phyloP scores from a whole-genome alignment of 2,329 filamentous ascomycete genomes.

The Emmonsiellopsis sp. region DNA sequence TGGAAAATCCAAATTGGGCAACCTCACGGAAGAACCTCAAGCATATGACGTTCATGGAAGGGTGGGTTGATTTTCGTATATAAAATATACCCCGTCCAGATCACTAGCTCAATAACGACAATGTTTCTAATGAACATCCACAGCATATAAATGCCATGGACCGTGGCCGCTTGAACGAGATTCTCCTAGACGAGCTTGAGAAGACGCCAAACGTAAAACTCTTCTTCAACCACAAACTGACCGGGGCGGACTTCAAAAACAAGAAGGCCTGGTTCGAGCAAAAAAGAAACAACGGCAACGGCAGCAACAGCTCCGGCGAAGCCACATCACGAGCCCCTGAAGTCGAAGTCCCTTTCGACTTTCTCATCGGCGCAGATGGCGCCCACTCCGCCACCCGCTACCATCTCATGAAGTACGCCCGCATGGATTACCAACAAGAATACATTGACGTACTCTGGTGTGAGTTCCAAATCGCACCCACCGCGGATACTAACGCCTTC shows the following conservation, averaged over 20 bases:
- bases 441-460: constrained; percentile 98
- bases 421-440: constrained; percentile 84
- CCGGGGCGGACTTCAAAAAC: constrained; percentile 71
- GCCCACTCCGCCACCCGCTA: constrained; percentile 86
- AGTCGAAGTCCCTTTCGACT: constrained; percentile 77
- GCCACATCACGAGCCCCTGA: constrained; percentile 48
- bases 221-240: constrained; percentile 89
- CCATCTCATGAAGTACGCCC: constrained; percentile 90
- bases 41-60: constrained; percentile 82
- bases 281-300: constrained; percentile 22
- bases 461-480: constrained; percentile 73
- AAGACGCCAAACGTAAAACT: constrained; percentile 80
- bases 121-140: not conserved
- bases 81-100: not conserved
- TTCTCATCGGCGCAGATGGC: constrained; percentile 89
- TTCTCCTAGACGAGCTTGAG: constrained; percentile 74
- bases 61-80: constrained; percentile 41
- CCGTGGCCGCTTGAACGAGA: constrained; percentile 70
- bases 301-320: constrained; percentile 26
- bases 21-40: constrained; percentile 69
- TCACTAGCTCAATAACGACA: not conserved
- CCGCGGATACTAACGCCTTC: constrained; percentile 46
- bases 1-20: constrained; percentile 53
- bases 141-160: constrained; percentile 82
- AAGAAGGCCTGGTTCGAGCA: constrained; percentile 83